Base-by-base conservation (phyloP, 1,284 basidiomycete species). In the Meira nashicola region DNA sequence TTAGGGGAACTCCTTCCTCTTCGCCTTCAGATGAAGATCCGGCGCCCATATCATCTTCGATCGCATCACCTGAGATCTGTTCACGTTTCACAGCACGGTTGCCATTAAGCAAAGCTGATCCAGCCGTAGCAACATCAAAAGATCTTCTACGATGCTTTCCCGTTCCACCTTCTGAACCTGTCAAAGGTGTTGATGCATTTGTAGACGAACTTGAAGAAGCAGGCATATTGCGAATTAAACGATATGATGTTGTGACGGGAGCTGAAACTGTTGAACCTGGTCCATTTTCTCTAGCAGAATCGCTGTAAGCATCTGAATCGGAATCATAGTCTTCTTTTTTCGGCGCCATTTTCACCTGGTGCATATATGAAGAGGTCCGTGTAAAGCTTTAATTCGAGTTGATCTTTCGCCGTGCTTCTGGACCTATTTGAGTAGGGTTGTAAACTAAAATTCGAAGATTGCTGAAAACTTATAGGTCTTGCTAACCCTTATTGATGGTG, bases 191-290 rank as follows among this genome's bases (percentile, higher is more conserved):
- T 23, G 59, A 57, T 33, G 28, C 28, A 33, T 33, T 33, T 33
- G 28, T 33, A 40, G 59, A 59, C 17, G 59, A 47, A 4, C 44
- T 39, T 14, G 57, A 54, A 39, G 28, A n/a, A 10, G 12, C n/a
- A 8, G 63, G 60, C 39, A 62, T 59, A 12, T 40, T 56, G 28
- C 53, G 51, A 53, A 59, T 59, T 17, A 47, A 23, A 12, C 60
- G 33, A 40, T 58, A 56, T 21, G 54, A 39, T 25, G 57, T 50
- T 52, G 57, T 39, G 10, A 59, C 57, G n/a, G 63, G 63, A 14
- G 60, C 63, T 17, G 57, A 59, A 21, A 58, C 46, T 33, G 54
- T 46, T 38, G 60, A 59, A 38, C 59, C 59, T 50, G 46, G 54
- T 38, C 33, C 23, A 15, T 39, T 54, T 25, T 50, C 53, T 28